Percentiles rank a stretch among this genome's conserved stretches.
Evolutionary conservation across 352 stramenopile genomes (phyloP).

Genomic region (Pythium chondricola): DNA sequence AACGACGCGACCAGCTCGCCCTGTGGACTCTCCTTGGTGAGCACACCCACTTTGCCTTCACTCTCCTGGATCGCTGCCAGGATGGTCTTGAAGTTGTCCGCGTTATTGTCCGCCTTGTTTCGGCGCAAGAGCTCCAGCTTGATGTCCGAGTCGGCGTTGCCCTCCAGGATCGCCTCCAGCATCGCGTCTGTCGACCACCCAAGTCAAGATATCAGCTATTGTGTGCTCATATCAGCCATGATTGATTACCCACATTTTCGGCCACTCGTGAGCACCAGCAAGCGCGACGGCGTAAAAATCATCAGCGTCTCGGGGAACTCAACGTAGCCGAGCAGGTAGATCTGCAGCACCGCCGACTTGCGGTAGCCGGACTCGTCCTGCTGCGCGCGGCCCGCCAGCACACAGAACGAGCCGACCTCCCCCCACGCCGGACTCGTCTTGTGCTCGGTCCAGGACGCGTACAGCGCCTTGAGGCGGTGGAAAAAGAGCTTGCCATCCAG

Average conservation of each 20-base stretch:
- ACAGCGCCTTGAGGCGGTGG: conserved; percentile 70
- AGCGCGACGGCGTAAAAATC: conserved; percentile 79
- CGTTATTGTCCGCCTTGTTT: conserved; percentile 75
- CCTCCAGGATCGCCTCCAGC: conserved; percentile 66
- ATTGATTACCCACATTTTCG: conserved; percentile 64
- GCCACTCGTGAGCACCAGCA: conserved; percentile 83
- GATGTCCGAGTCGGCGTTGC: conserved; percentile 56
- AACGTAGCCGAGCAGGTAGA: conserved; percentile 87
- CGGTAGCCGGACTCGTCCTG: conserved; percentile 84
- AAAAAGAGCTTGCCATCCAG: conserved; percentile 74
- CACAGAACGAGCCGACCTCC: conserved; percentile 68
- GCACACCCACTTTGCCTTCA: conserved; percentile 68
- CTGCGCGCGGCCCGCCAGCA: conserved; percentile 75
- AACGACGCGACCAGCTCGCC: conserved; percentile 83
- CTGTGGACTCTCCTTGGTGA: conserved; percentile 83
- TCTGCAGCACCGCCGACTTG: conserved; percentile 86
- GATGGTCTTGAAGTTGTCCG: conserved; percentile 70
- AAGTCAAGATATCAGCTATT: background rate
- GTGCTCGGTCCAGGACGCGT: conserved; percentile 58
- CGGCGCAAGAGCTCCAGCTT: conserved; percentile 82
- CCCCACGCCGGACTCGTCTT: conserved; percentile 47
- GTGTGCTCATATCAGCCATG: too few relatives aligned
- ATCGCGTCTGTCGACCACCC: conserved; percentile 39
- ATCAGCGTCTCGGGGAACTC: conserved; percentile 92
- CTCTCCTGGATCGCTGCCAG: conserved; percentile 61